Evolutionary conservation across 768 basidiomycete species (phyloP), one percentile per base, ranked within the genome.

Genomic region (Kwoniella pini): DNA sequence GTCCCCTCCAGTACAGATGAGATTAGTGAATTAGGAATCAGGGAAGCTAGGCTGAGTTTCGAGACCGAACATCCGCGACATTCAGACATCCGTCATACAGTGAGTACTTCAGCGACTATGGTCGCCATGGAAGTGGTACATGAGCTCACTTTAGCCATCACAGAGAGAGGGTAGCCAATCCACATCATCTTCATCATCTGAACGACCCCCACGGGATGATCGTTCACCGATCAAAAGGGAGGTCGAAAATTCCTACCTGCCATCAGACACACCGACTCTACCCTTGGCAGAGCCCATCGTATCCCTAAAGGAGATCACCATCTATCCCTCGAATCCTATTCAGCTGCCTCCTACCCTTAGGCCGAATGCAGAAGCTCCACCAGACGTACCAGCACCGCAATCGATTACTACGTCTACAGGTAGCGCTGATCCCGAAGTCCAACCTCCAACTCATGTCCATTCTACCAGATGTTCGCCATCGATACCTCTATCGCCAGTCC

Each of bases 211-310:
- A 15, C 21, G 48, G n/a, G 31, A 50, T 19, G 48, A 33, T 33
- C 48, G 48, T 10, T 17, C 30, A 2, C n/a, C 48, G 10, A n/a
- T 11, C 17, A 3, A 31, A 33, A 13, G 48, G 15, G 27, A n/a
- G n/a, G 42, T 44, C 31, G 54, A 55, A 24, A 55, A 55, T 24
- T 55, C 54, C 1, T 45, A 55, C 21, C 40, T 31, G 3, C 31
- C 54, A 7, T 39, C 26, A 0, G 54, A 55, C 33, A 43, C 43
- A 15, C 54, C 43, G 11, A 21, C 42, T 11, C 30, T 44, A n/a
- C 28, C 54, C 31, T 11, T 26, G 7, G 21, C 13, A 21, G 54
- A 44, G 11, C 27, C 54, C 4, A n/a, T 55, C 15, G 24, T 55
- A 19, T 42, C 54, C 11, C 28, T 55, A 11, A 19, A 45, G 11